These are phyloP conservation scores for Plectranthus barbatus DNA, from an alignment of 257 asterid genomes.

Conservation along the genomic window DNA sequence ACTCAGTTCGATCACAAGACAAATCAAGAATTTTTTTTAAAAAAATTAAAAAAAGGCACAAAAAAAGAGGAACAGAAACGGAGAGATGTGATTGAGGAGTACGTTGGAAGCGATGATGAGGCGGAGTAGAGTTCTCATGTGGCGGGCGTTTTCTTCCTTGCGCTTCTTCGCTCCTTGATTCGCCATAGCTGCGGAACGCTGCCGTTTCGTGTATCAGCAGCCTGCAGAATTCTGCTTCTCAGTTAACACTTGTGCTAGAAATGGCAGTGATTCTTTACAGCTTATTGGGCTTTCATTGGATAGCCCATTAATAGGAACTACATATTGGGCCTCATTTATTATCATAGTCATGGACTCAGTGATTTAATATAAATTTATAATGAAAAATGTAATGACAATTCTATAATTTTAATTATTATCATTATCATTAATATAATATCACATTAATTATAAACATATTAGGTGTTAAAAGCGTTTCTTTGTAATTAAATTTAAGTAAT, in stretches of 20 bases:
- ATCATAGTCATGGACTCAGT: too few species aligned
- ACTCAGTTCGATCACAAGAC: neutral
- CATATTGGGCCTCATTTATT: neutral
- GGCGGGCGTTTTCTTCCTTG: slow-evolving; percentile 79
- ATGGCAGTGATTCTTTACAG: neutral
- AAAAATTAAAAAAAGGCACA: neutral
- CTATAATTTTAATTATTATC: too few species aligned
- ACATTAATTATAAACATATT: too few species aligned
- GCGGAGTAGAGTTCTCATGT: slow-evolving; percentile 59
- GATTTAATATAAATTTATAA: too few species aligned
- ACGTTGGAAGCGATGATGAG: slow-evolving; percentile 71
- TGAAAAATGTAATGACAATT: too few species aligned
- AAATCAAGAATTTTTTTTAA: slow-evolving; percentile 6
- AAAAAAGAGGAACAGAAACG: neutral
- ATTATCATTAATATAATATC: too few species aligned
- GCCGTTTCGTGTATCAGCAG: too few species aligned
- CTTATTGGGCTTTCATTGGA: neutral
- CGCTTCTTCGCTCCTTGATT: slow-evolving; percentile 99
- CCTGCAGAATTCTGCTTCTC: neutral
- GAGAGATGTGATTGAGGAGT: neutral
- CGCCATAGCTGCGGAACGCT: slow-evolving; percentile 47
- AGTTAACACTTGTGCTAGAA: neutral
- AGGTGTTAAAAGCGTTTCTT: too few species aligned
- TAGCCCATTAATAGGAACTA: neutral
- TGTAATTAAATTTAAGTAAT: too few species aligned